These are phyloP conservation scores for Clavulina sp. DNA, from an alignment of 768 basidiomycete species.

Conservation along the genomic window DNA sequence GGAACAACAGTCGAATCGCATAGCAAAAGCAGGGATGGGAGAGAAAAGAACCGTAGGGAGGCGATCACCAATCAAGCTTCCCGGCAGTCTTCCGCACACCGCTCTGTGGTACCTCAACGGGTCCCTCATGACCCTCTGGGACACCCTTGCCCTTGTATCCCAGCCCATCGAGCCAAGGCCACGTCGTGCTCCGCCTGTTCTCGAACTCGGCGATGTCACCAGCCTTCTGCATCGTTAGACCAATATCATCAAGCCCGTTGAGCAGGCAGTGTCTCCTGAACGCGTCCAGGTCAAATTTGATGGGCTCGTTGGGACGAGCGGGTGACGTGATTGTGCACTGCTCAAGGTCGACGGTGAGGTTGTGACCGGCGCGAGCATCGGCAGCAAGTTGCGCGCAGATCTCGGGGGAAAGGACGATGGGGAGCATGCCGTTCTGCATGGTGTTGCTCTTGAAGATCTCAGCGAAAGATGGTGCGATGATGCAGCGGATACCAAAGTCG, in stretches of 20 bases:
- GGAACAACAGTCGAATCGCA: too few species aligned
- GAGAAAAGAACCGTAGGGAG: too few species aligned
- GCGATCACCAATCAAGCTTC: too few species aligned
- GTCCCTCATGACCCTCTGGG: too few species aligned
- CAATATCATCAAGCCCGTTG: slow-evolving; percentile 94
- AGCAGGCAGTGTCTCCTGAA: slow-evolving; percentile 89
- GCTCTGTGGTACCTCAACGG: too few species aligned
- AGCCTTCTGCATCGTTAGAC: slow-evolving; percentile 72
- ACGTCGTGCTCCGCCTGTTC: slow-evolving; percentile 48
- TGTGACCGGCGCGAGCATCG: slow-evolving; percentile 58
- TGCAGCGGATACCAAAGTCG: slow-evolving; percentile 78
- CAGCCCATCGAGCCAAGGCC: slow-evolving; percentile 97
- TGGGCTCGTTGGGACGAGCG: slow-evolving; percentile 55
- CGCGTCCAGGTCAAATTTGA: slow-evolving; percentile 66
- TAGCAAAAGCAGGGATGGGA: too few species aligned
- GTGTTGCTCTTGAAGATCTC: slow-evolving; percentile 82
- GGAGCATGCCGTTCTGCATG: slow-evolving; percentile 90
- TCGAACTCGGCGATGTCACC: slow-evolving; percentile 66
- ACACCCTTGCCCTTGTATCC: slow-evolving; percentile 64
- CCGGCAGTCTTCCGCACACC: too few species aligned
- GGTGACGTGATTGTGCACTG: too few species aligned
- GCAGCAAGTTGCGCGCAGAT: slow-evolving; percentile 54
- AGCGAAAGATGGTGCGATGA: slow-evolving; percentile 78
- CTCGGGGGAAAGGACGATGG: slow-evolving; percentile 48
- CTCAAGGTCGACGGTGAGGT: slow-evolving; percentile 74